Evolutionary conservation across 768 basidiomycete genomes (phyloP).

Genomic region (Suillus fuscotomentosus): DNA sequence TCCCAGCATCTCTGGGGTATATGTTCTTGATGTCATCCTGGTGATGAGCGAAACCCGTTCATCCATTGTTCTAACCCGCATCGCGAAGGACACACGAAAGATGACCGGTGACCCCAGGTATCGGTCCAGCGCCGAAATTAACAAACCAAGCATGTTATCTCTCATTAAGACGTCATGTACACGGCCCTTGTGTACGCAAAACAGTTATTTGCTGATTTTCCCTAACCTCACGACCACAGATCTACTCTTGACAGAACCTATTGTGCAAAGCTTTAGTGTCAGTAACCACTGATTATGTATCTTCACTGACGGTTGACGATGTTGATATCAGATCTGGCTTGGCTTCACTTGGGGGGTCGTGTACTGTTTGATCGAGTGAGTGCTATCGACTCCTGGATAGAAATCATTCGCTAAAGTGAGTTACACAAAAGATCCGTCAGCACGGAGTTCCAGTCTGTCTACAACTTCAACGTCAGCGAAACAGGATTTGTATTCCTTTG

Average conservation of each 20-base stretch:
- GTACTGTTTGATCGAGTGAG: slow-evolving; percentile 60
- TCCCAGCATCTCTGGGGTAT: slow-evolving; percentile 47
- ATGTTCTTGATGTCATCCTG: slow-evolving; percentile 46
- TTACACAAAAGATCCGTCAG: slow-evolving; percentile 16
- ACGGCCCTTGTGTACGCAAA: slow-evolving; percentile 60
- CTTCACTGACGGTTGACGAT: neutral
- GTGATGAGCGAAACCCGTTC: slow-evolving; percentile 70
- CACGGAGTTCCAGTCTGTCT: neutral
- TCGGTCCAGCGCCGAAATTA: slow-evolving; percentile 60
- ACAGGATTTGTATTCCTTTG: slow-evolving; percentile 24
- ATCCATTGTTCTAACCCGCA: slow-evolving; percentile 59
- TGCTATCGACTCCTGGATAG: neutral
- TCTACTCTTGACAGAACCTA: slow-evolving; percentile 44
- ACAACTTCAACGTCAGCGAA: neutral
- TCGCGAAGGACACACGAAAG: slow-evolving; percentile 60
- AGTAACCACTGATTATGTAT: slow-evolving; percentile 16
- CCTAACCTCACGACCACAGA: slow-evolving; percentile 7
- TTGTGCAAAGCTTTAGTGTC: slow-evolving; percentile 69
- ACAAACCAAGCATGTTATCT: slow-evolving; percentile 47
- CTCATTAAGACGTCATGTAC: slow-evolving; percentile 68
- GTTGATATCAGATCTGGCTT: slow-evolving; percentile 50
- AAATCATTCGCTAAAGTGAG: neutral
- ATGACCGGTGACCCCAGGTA: slow-evolving; percentile 61
- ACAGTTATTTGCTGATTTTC: neutral
- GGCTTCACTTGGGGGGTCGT: slow-evolving; percentile 71